These are phyloP conservation scores for Eleusine indica DNA, from an alignment of 176 grass and related monocot species.

Conservation along the genomic window DNA sequence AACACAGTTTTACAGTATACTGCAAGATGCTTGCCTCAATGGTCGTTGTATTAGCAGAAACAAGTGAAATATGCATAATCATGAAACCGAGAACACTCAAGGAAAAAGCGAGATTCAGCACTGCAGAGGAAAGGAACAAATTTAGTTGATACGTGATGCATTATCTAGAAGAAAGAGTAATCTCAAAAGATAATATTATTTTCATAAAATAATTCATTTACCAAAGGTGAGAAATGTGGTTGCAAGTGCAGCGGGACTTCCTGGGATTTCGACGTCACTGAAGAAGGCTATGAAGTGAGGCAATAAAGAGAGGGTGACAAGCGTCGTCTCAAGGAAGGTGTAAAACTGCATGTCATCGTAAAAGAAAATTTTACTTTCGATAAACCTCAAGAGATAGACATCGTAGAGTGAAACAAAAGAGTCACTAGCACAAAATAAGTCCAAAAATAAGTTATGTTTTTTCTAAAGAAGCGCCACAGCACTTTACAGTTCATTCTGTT, in stretches of 20 bases:
- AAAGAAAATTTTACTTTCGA: slow-evolving; percentile 9
- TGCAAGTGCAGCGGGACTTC: slow-evolving; percentile 88
- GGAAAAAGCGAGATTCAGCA: slow-evolving; percentile 76
- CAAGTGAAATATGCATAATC: slow-evolving; percentile 93
- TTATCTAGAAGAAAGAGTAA: slow-evolving; percentile 14
- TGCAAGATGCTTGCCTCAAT: slow-evolving; percentile 62
- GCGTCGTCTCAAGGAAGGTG: slow-evolving; percentile 89
- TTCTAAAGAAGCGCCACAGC: neutral
- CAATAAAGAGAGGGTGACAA: slow-evolving; percentile 85
- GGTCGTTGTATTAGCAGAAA: slow-evolving; percentile 82
- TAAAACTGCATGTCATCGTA: slow-evolving; percentile 72
- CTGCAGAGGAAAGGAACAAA: slow-evolving; percentile 45
- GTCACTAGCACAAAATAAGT: neutral
- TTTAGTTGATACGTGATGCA: slow-evolving; percentile 19
- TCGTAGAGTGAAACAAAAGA: slow-evolving; percentile 16
- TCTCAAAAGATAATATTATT: neutral
- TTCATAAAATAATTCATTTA: slow-evolving; percentile 43
- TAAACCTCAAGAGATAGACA: neutral
- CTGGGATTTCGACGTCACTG: slow-evolving; percentile 79
- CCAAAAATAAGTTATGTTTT: neutral
- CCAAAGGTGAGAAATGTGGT: slow-evolving; percentile 94
- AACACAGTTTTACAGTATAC: slow-evolving; percentile 6
- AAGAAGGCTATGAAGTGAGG: slow-evolving; percentile 96
- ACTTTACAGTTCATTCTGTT: neutral
- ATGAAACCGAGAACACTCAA: slow-evolving; percentile 93